Evolutionary conservation across 768 basidiomycete species (phyloP).

Genomic region (Lentinula boryana): DNA sequence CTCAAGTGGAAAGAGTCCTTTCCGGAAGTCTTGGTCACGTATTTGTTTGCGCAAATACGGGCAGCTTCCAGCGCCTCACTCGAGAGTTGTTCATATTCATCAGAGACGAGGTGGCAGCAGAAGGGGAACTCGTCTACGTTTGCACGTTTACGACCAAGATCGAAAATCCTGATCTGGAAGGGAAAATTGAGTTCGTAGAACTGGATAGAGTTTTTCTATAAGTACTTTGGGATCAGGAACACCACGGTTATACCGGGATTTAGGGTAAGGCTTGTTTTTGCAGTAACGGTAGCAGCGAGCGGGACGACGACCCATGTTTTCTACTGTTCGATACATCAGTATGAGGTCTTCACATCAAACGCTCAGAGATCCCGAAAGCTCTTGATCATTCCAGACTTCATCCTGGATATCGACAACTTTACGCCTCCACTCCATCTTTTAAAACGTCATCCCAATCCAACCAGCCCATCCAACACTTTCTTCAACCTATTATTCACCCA

Average conservation of each 20-base stretch:
- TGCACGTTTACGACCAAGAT: conserved; percentile 93
- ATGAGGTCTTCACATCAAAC: neutral
- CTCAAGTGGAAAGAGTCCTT: conserved; percentile 99
- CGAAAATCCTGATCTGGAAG: conserved; percentile 88
- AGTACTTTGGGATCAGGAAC: conserved; percentile 90
- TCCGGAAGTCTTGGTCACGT: conserved; percentile 95
- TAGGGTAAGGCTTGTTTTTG: conserved; percentile 99
- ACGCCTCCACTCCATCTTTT: neutral
- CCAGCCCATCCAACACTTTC: neutral
- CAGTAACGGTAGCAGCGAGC: conserved; percentile 99
- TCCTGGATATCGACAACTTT: neutral
- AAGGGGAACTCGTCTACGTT: conserved; percentile 97
- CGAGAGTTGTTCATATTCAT: conserved; percentile 96
- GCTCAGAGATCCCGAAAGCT: neutral
- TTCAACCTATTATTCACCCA: neutral
- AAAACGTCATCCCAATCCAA: neutral
- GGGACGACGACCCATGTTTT: conserved; percentile 92
- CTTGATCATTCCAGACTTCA: neutral
- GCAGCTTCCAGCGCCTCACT: conserved; percentile 96
- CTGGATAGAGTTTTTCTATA: neutral
- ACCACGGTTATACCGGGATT: conserved; percentile 96
- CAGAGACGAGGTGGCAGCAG: conserved; percentile 94
- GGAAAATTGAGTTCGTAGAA: neutral
- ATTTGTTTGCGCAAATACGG: conserved; percentile 99
- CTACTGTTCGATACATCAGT: neutral